Base-by-base conservation (phyloP, 495 filamentous ascomycete species). In the Podospora australis region DNA sequence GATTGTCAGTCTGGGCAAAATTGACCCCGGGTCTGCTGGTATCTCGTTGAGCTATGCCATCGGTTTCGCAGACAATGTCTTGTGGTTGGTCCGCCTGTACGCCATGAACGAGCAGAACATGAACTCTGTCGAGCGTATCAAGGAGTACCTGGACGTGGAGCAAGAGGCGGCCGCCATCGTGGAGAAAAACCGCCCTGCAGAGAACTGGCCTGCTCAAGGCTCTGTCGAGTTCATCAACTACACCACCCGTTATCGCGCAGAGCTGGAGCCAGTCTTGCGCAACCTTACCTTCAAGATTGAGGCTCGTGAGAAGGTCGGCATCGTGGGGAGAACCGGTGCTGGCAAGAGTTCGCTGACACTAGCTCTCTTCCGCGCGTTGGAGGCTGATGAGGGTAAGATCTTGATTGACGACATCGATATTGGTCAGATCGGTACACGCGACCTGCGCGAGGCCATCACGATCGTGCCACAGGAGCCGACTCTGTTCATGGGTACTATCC, bases 391-490 rank as follows among this genome's bases (percentile, higher is more conserved):
- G 38, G 94, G 94, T 48, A 85, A 84, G 59, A 96, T 99, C 49
- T 50, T 90, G 6, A 88, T 99, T 44, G 94, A 99, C 55, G 86
- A 80, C 40, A 72, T 99, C 20, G 88, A 97, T 60, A 89, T 96
- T 58, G 81, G 87, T 35, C 69, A 71, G 40, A 96, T 97, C 55
- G 94, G 94, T 6, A 77, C 97, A 21, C 85, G 84, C 42, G 91
- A 97, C 68, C 76, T 99, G 50, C 82, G 94, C 35, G 86, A 96
- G 69, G 80, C 85, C 6, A 94, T 99, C 60, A 96, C 94, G 2
- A 97, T 99, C 60, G 94, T 99, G 19, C 94, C 94, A 22, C 94
- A 99, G 71, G 94, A 98, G 58, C 94, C 94, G 3, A 99, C 94
- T 0, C 77, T 99, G 1, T 99, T 99, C 67, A 92, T 86, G 3